Evolutionary conservation across 768 basidiomycete genomes (phyloP), one percentile per base, ranked within the genome.

Genomic region (Dentipellis sp.): DNA sequence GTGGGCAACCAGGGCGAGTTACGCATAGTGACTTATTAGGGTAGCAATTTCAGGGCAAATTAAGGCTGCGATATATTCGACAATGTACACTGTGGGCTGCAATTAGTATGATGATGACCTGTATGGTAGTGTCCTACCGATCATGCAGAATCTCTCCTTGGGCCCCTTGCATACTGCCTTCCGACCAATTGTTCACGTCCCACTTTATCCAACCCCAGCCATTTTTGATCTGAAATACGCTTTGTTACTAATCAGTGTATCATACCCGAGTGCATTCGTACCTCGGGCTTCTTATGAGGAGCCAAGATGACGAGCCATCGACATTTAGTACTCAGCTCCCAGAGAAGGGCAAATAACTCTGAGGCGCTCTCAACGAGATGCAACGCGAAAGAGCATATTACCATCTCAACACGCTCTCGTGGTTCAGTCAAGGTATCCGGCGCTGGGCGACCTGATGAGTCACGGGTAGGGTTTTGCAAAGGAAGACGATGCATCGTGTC

Each of bases 211-310:
- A 29, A 3, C 83, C 82, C 83, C 83, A 85, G 0, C 80, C 80
- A 8, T 76, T 74, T 69, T 83, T 84, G 60, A 86, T 79, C 83
- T 84, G 40, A 9, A 40, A 48, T 10, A 10, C 6, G 5, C n/a
- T n/a, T 19, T 48, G 40, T 40, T 16, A 52, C 35, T 8, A 34
- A 11, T 23, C 54, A 50, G 53, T 17, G 35, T 16, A 29, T 11
- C 39, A 37, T 52, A 14, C n/a, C 56, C n/a, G 14, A 7, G 34
- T 21, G 11, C 22, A 54, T 39, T 10, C 64, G 40, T 59, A 85
- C 86, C 68, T 86, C 84, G 17, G 87, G 87, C 60, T 81, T 86
- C 68, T 89, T 90, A 67, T 88, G 86, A 19, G 86, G 86, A 2
- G 84, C 84, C 36, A 87, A 69, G 5, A 89, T 75, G 36, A 86